phyloP scores from a whole-genome alignment of 257 asterid species.

The Ligustrum vulgare region DNA sequence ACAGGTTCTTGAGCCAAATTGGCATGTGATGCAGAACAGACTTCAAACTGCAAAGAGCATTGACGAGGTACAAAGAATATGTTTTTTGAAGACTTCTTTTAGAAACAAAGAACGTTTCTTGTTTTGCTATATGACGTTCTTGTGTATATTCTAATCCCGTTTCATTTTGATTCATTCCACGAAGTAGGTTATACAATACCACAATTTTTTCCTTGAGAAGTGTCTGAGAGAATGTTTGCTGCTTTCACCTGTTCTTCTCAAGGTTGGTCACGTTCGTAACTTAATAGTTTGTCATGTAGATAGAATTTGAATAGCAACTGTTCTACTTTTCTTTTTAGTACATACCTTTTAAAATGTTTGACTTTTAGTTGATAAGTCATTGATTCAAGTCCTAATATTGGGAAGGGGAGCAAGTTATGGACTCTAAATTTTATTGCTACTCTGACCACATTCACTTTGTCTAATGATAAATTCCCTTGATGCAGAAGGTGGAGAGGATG shows the following conservation, averaged over 20 bases:
- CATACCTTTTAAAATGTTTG: conserved; percentile 4
- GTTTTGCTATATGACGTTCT: conserved; percentile 1
- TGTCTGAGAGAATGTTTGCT: conserved; percentile 94
- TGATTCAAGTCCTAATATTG: neutral
- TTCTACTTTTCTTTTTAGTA: neutral
- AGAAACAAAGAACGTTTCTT: conserved; percentile 16
- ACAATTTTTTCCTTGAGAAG: conserved; percentile 88
- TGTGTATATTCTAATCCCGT: conserved; percentile 1
- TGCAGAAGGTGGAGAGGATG: conserved; percentile 93
- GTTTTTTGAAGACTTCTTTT: conserved; percentile 10
- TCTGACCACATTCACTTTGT: conserved; percentile 20
- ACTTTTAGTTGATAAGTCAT: neutral
- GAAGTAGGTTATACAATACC: conserved; percentile 86
- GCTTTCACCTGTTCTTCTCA: conserved; percentile 85
- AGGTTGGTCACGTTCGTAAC: conserved; percentile 48
- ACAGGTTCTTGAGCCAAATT: conserved; percentile 97
- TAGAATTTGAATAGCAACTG: neutral
- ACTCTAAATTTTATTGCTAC: neutral
- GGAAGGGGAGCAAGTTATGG: neutral
- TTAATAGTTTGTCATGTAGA: conserved; percentile 3
- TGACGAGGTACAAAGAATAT: conserved; percentile 65
- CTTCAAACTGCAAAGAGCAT: conserved; percentile 95
- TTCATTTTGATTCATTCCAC: conserved; percentile 20
- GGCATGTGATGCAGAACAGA: conserved; percentile 91
- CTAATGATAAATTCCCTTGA: conserved; percentile 20